These are phyloP conservation scores for Phaseolus coccineus DNA, from an alignment of 331 rosid genomes.

Conservation along the genomic window DNA sequence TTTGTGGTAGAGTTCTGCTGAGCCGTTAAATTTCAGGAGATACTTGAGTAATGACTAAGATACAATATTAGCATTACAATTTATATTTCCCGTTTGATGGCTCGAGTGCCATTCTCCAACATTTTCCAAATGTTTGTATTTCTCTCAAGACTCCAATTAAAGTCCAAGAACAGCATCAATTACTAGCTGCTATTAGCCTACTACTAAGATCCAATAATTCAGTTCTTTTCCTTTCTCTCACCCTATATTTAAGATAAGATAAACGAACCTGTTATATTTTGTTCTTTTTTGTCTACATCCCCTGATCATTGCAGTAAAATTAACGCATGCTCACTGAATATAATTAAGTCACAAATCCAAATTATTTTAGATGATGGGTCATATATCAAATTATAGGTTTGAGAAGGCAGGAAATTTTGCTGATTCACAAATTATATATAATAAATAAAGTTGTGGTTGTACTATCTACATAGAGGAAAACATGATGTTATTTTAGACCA, in stretches of 20 bases:
- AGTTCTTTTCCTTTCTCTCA: background rate
- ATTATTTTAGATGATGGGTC: background rate
- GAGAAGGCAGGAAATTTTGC: background rate
- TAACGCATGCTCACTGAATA: background rate
- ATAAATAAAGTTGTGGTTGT: background rate
- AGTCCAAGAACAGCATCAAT: background rate
- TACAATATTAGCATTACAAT: background rate
- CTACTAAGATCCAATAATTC: background rate
- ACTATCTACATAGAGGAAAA: background rate
- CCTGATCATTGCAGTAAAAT: background rate
- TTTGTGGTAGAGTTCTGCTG: background rate
- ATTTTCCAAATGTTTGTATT: constrained; percentile 42
- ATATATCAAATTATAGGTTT: background rate
- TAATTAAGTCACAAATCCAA: background rate
- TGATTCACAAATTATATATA: background rate
- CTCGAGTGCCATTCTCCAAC: background rate
- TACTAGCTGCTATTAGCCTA: background rate
- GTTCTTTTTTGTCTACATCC: background rate
- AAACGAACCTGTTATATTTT: background rate
- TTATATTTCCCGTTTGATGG: background rate
- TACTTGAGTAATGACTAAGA: background rate
- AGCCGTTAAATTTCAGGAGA: background rate
- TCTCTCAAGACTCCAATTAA: constrained; percentile 25
- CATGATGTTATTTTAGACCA: background rate
- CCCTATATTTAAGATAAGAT: background rate